Conservation (phyloP, 331 rosid species). For the Rhamnella rubrinervis region DNA sequence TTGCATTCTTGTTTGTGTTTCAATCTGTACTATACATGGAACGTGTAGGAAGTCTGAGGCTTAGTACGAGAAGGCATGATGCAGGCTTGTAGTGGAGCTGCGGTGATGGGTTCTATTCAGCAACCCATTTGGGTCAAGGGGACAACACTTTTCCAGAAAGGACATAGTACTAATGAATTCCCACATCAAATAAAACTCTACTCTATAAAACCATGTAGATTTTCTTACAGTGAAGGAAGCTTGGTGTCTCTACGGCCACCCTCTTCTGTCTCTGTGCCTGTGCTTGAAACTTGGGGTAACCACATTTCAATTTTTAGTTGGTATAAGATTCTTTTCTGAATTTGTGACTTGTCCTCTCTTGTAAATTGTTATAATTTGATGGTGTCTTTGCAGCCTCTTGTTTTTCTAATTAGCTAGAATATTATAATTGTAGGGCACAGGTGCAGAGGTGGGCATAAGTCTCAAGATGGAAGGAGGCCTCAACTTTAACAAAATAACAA, state of each 20-base stretch:
- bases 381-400: no score
- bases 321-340: background rate
- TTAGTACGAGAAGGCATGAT: constrained; percentile 34
- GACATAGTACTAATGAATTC: constrained; percentile 28
- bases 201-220: constrained; percentile 42
- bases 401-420: no score
- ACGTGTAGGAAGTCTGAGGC: constrained; percentile 15
- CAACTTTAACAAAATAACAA: no score
- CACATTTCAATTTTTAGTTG: constrained; percentile 3
- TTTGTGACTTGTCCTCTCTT: no score
- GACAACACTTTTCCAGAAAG: constrained; percentile 35
- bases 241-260: constrained; percentile 51
- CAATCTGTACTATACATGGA: background rate
- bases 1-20: no score
- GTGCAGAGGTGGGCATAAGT: no score
- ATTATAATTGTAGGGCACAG: no score
- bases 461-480: no score
- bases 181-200: constrained; percentile 35
- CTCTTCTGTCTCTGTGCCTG: constrained; percentile 37
- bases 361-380: no score
- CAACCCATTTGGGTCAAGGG: constrained; percentile 55
- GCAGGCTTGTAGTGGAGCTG: constrained; percentile 60
- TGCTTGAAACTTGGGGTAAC: constrained; percentile 60
- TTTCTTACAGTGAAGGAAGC: constrained; percentile 46
- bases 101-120: constrained; percentile 67